Evolutionary conservation across 345 rosid species (phyloP).

Genomic region (Salix dunnii): DNA sequence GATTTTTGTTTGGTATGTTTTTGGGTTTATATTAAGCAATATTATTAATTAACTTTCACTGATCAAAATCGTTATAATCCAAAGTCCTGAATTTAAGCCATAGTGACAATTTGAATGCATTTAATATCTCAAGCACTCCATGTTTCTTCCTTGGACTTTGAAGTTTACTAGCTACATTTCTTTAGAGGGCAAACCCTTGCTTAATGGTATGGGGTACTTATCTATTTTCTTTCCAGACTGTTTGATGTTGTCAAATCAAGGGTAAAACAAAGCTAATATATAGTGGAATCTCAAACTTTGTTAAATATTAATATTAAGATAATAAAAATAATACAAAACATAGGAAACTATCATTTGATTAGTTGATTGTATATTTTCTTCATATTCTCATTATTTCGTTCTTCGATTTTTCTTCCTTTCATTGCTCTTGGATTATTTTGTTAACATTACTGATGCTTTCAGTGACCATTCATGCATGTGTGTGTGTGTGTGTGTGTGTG

Average conservation of each 20-base stretch:
- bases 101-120: neutral
- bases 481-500: too few relatives aligned
- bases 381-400: too few relatives aligned
- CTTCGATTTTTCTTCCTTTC: too few relatives aligned
- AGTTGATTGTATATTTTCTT: too few relatives aligned
- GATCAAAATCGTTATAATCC: neutral
- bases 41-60: neutral
- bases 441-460: too few relatives aligned
- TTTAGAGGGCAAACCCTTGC: neutral
- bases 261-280: neutral
- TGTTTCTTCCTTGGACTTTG: neutral
- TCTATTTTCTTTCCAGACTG: neutral
- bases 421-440: too few relatives aligned
- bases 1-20: fast-evolving
- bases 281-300: neutral
- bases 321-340: neutral
- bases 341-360: too few relatives aligned
- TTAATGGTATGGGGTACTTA: neutral
- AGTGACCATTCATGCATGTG: too few relatives aligned
- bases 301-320: neutral
- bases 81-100: neutral
- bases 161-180: too few relatives aligned
- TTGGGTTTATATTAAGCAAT: neutral
- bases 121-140: neutral
- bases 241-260: too few relatives aligned